These are phyloP conservation scores for Potentilla sterilis DNA, from an alignment of 306 rosid species.

Conservation along the genomic window DNA sequence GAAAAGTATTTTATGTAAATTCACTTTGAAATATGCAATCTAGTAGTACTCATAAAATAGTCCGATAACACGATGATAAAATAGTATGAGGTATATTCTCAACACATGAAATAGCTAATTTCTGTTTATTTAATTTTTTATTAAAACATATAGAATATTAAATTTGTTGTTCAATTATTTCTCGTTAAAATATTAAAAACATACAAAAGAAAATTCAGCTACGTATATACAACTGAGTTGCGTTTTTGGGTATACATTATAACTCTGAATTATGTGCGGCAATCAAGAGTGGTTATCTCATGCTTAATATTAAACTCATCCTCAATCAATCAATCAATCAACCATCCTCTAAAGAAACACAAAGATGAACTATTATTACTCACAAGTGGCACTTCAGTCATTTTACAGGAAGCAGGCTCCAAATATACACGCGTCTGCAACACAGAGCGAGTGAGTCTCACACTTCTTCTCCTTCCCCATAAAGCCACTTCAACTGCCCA, in stretches of 20 bases:
- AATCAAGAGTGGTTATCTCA: neutral
- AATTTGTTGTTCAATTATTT: too few species aligned
- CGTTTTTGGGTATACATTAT: too few species aligned
- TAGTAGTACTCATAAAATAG: neutral
- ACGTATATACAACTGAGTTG: too few species aligned
- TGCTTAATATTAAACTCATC: neutral
- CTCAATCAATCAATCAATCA: neutral
- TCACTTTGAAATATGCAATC: neutral
- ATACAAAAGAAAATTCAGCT: too few species aligned
- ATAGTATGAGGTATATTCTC: too few species aligned
- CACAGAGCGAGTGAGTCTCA: slow-evolving; percentile 16
- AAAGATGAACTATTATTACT: too few species aligned
- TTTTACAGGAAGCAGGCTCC: neutral
- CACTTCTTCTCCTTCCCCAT: neutral
- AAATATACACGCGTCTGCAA: slow-evolving; percentile 13
- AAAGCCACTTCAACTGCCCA: neutral
- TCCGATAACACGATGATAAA: too few species aligned
- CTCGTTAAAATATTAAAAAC: too few species aligned
- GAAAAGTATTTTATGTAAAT: too few species aligned
- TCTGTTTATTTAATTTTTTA: too few species aligned
- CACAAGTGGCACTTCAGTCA: neutral
- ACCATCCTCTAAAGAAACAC: neutral
- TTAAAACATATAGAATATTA: too few species aligned
- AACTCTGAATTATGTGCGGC: neutral
- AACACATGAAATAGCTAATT: too few species aligned